These are phyloP conservation scores for Boletus edulis DNA, from an alignment of 768 basidiomycete species.

Conservation along the genomic window DNA sequence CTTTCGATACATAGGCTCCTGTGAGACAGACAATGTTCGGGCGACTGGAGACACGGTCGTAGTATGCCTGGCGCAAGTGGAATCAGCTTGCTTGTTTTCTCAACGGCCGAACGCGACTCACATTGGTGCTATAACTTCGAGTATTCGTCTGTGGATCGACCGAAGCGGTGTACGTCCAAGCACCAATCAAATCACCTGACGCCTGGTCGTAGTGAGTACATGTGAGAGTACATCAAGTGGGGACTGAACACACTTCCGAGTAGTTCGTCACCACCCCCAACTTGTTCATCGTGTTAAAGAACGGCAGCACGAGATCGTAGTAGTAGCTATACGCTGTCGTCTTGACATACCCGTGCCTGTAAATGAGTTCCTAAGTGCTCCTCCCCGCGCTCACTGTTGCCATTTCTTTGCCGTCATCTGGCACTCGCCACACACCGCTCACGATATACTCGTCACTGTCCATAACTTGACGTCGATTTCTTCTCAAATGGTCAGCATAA, in stretches of 20 bases:
- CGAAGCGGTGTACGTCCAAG: conserved; percentile 18
- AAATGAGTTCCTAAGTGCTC: neutral
- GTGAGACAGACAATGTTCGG: conserved; percentile 25
- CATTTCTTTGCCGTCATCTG: no score
- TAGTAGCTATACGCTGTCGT: no score
- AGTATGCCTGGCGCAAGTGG: conserved; percentile 11
- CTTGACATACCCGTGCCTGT: no score
- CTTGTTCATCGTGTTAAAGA: conserved; percentile 16
- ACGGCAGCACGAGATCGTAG: no score
- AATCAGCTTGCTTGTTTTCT: neutral
- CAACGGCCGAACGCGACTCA: neutral
- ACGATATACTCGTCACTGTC: no score
- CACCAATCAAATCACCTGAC: conserved; percentile 13
- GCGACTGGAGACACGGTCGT: conserved; percentile 15
- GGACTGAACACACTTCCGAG: conserved; percentile 2
- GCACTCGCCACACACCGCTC: no score
- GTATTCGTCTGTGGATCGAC: conserved; percentile 16
- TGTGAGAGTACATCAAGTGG: neutral
- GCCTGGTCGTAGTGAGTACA: conserved; percentile 1
- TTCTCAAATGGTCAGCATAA: no score
- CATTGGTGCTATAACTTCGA: conserved; percentile 15
- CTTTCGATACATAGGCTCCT: conserved; percentile 23
- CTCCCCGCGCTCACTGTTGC: no score
- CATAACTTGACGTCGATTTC: no score
- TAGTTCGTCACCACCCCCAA: neutral